Percentiles rank a stretch among this genome's conserved stretches.
phyloP scores from a whole-genome alignment of 495 filamentous ascomycete species.

The Lepidopterella palustris region DNA sequence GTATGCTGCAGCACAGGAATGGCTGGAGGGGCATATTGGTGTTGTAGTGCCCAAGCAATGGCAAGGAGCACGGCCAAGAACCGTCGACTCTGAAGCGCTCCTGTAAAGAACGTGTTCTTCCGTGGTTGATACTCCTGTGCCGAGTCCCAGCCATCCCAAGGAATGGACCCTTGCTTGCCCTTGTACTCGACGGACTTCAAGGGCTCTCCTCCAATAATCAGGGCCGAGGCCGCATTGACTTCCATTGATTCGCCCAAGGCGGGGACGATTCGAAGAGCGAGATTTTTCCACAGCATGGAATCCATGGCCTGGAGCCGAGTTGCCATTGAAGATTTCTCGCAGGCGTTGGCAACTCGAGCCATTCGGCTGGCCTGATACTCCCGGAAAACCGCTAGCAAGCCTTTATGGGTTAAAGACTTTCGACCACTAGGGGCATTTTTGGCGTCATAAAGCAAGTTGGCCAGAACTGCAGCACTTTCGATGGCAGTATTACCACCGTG shows the following conservation, averaged over 20 bases:
- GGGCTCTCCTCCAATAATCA: background rate
- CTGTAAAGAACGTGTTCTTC: too few species aligned
- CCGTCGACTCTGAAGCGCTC: too few species aligned
- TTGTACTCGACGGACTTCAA: background rate
- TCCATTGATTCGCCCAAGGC: background rate
- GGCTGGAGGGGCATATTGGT: too few species aligned
- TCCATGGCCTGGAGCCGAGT: background rate
- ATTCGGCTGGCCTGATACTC: background rate
- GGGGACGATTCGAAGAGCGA: background rate
- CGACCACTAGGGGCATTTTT: background rate
- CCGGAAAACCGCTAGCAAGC: background rate
- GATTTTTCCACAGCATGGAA: background rate
- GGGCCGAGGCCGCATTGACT: background rate
- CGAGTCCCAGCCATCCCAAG: background rate
- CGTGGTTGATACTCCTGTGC: too few species aligned
- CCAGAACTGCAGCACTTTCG: constrained; percentile 40
- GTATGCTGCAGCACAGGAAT: too few species aligned
- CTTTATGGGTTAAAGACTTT: background rate
- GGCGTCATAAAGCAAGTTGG: constrained; percentile 34
- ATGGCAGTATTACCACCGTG: constrained; percentile 41
- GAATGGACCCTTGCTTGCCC: background rate
- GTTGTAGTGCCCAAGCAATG: too few species aligned
- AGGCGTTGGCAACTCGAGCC: background rate
- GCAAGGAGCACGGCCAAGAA: too few species aligned
- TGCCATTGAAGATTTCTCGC: background rate